A percentile compares a stretch with the other conserved stretches of the same genome.
These are phyloP conservation scores for Beauveria bassiana DNA, from an alignment of 2,329 filamentous ascomycete genomes.

Conservation along the genomic window DNA sequence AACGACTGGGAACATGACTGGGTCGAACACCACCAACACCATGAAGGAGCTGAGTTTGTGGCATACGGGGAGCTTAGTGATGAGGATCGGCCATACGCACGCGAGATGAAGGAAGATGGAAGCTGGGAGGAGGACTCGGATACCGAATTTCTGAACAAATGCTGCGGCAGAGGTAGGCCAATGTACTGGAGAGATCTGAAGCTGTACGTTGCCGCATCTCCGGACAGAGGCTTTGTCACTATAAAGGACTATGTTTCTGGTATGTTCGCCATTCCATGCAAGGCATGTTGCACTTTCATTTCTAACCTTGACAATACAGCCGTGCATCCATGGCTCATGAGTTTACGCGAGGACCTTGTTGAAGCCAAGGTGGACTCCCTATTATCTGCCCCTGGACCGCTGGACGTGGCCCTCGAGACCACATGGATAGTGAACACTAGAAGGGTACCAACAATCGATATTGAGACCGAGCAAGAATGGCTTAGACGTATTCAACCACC, in stretches of 20 bases:
- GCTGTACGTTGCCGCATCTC: slow-evolving; percentile 17
- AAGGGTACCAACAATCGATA: neutral
- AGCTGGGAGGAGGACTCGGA: slow-evolving; percentile 19
- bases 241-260: slow-evolving; percentile 17
- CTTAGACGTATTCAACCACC: neutral
- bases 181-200: slow-evolving; percentile 15
- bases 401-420: neutral
- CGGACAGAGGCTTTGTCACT: slow-evolving; percentile 18
- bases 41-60: slow-evolving; percentile 15
- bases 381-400: neutral
- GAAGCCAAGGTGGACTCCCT: neutral
- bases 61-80: slow-evolving; percentile 17
- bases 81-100: slow-evolving; percentile 15
- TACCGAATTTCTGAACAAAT: slow-evolving; percentile 18
- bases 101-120: slow-evolving; percentile 16
- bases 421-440: neutral
- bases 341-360: too few species aligned
- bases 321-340: too few species aligned
- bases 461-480: neutral
- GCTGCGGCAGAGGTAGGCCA: slow-evolving; percentile 20
- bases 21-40: slow-evolving; percentile 16
- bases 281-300: neutral
- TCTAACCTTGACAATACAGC: neutral
- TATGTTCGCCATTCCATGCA: neutral
- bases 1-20: slow-evolving; percentile 18